Base-by-base conservation (phyloP, 1,139 yeast species). In the Magnusiomyces sp. region DNA sequence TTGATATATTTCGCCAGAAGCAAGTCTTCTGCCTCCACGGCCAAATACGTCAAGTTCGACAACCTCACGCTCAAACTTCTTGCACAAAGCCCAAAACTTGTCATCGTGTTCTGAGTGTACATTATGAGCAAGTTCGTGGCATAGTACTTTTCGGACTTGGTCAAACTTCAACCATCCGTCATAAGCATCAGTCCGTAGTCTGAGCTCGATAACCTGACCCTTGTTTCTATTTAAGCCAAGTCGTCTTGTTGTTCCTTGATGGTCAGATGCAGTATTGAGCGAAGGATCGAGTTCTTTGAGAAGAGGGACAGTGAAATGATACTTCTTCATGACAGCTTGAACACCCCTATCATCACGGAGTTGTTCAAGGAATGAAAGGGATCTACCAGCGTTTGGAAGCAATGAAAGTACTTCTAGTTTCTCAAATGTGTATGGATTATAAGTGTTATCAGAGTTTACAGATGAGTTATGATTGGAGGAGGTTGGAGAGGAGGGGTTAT, bases 81-180 rank as follows among this genome's bases (percentile, higher is more conserved):
- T 56, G 50, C 67, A 65, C 17, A 70, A 59, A n/a, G 57, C 61
- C 71, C 72, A 68, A 53, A 70, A 70, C 47, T 60, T 52, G 16
- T 60, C 54, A 51, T 67, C 66, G 53, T 70, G 74, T 14, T 67
- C 71, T 3, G 59, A 55, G 48, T 62, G 60, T 11, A 61, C 66
- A 50, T 69, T 70, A 51, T 70, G 74, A 7, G 73, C 62, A 23
- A 70, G 60, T 52, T 70, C 74, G 50, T 70, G 74, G 52, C 72
- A 66, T 31, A 70, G 58, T 9, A 68, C 70, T 45, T 61, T 64
- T 41, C 67, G 55, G 31, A 70, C 61, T 40, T 64, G 65, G 43
- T 59, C 59, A 52, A 68, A 70, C 46, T 62, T 59, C 45, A 71
- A 58, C 58, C 65, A 70, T 5, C 73, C 74, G 29, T 64, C 64